A percentile compares a stretch with the other conserved stretches of the same genome.
These are phyloP conservation scores for Clathrospora elynae DNA, from an alignment of 2,329 filamentous ascomycete genomes.

Conservation along the genomic window DNA sequence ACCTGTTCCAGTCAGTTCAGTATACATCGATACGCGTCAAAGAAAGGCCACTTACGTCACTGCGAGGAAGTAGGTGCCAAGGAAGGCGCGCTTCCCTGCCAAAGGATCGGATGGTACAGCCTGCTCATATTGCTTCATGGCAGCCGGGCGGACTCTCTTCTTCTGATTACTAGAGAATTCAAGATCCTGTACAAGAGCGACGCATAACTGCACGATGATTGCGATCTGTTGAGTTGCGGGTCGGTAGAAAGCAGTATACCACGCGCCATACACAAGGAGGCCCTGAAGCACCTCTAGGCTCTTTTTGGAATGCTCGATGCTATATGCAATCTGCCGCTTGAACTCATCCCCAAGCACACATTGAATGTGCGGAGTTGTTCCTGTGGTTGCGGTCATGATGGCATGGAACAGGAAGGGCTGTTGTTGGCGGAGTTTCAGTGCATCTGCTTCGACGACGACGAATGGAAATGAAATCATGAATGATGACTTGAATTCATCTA, in stretches of 20 bases:
- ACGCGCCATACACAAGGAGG: conserved; percentile 46
- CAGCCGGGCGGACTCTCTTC: conserved; percentile 6
- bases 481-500: conserved; percentile 22
- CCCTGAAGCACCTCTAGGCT: conserved; percentile 51
- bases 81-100: conserved; percentile 25
- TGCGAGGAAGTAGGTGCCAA: conserved; percentile 27
- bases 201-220: conserved; percentile 45
- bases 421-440: conserved; percentile 19
- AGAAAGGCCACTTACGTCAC: conserved; percentile 18
- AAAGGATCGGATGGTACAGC: neutral
- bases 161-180: conserved; percentile 23
- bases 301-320: conserved; percentile 41
- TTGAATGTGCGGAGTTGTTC: conserved; percentile 31
- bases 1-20: conserved; percentile 15
- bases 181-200: conserved; percentile 46
- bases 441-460: conserved; percentile 23
- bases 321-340: conserved; percentile 36
- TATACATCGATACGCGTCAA: no score
- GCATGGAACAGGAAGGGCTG: conserved; percentile 47
- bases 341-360: conserved; percentile 34
- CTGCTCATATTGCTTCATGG: neutral
- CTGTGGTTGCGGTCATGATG: conserved; percentile 37
- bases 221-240: conserved; percentile 39
- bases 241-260: conserved; percentile 43
- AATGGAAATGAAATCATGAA: conserved; percentile 32